A percentile compares a stretch with the other conserved stretches of the same genome.
These are phyloP conservation scores for Daedalea quercina DNA, from an alignment of 768 basidiomycete genomes.

Conservation along the genomic window DNA sequence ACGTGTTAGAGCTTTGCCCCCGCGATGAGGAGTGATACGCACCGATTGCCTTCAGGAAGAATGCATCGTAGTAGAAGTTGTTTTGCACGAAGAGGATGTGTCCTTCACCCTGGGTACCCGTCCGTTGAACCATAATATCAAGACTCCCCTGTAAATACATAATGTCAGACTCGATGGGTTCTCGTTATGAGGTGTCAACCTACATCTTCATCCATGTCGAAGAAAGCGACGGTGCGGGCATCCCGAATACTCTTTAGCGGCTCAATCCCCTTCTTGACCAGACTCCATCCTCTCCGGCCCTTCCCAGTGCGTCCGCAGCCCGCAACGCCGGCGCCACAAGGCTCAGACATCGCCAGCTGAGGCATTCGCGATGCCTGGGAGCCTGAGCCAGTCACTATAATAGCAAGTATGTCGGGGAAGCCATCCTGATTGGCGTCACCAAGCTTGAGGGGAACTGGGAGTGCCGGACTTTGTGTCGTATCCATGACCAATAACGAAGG, in stretches of 20 bases:
- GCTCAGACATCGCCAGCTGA: constrained; percentile 55
- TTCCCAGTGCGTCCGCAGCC: constrained; percentile 49
- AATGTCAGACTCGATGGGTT: not conserved
- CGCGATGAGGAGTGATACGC: constrained; percentile 16
- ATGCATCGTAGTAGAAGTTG: constrained; percentile 97
- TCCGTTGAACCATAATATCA: constrained; percentile 88
- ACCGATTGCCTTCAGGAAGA: constrained; percentile 97
- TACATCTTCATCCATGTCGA: constrained; percentile 96
- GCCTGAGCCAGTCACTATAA: constrained; percentile 40
- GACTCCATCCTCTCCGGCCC: constrained; percentile 59
- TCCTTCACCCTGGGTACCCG: constrained; percentile 57
- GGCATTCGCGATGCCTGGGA: constrained; percentile 39
- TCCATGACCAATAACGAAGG: constrained; percentile 67
- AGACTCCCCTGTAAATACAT: constrained; percentile 64
- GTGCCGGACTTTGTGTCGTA: constrained; percentile 50
- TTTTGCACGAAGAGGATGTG: constrained; percentile 84
- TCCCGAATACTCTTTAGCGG: constrained; percentile 64
- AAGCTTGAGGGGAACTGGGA: constrained; percentile 74
- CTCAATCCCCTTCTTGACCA: constrained; percentile 51
- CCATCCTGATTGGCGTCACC: constrained; percentile 94
- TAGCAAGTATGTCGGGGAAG: constrained; percentile 79
- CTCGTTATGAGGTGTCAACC: not conserved
- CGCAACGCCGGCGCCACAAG: constrained; percentile 44
- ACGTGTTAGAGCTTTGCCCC: not conserved
- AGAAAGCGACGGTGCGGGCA: constrained; percentile 68